phyloP scores from a whole-genome alignment of 2,329 filamentous ascomycete genomes.

The Colletotrichum plurivorum region DNA sequence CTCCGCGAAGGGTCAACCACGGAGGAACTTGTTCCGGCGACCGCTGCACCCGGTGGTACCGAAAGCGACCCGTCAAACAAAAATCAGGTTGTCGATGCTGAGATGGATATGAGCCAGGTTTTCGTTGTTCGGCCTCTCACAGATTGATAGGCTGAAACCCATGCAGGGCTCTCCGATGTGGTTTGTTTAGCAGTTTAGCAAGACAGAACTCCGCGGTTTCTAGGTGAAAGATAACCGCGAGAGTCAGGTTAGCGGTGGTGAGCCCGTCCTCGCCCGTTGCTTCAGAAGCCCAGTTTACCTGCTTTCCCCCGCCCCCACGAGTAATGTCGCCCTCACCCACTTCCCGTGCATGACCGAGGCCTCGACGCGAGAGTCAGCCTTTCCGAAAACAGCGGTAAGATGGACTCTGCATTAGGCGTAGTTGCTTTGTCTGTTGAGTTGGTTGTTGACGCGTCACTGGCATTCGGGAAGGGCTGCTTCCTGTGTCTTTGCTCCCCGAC shows the following conservation, averaged over 20 bases:
- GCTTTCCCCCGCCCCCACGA: background rate
- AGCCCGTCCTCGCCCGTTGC: background rate
- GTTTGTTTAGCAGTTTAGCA: background rate
- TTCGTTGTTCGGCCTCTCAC: background rate
- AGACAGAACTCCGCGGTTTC: background rate
- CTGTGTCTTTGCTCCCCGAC: background rate
- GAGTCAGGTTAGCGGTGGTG: slow-evolving; percentile 6
- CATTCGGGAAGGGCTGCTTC: background rate
- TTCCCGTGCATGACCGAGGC: background rate
- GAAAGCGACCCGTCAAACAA: background rate
- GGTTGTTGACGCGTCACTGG: slow-evolving; percentile 14
- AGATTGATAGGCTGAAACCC: slow-evolving; percentile 13
- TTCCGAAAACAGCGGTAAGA: no score
- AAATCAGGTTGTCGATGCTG: background rate
- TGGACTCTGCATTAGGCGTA: background rate
- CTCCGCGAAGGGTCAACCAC: background rate
- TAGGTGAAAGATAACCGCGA: background rate
- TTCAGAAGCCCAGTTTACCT: background rate
- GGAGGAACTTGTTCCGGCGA: slow-evolving; percentile 1
- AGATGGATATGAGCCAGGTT: background rate
- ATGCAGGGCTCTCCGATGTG: background rate
- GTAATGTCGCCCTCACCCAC: background rate
- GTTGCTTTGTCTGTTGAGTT: background rate
- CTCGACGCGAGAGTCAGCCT: slow-evolving; percentile 9
- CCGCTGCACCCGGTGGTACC: background rate